Conservation (phyloP, 2,329 filamentous ascomycete genomes). For the Lachnellula subtilissima region DNA sequence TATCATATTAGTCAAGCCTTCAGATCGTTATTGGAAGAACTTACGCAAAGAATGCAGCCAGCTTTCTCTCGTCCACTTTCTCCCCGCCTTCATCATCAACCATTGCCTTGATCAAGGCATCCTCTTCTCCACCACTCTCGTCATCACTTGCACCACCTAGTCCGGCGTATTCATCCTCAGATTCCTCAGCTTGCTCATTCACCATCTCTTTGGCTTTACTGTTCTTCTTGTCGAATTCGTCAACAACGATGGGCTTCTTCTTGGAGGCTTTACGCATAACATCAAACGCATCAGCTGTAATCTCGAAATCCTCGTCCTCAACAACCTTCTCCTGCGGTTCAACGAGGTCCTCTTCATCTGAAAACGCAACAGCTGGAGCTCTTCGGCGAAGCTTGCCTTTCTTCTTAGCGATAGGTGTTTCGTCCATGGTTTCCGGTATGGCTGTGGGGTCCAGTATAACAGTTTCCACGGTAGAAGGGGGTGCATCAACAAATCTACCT, state of each 20-base stretch:
- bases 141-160: constrained; percentile 87
- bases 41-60: constrained; percentile 87
- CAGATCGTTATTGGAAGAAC: constrained; percentile 36
- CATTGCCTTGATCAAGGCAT: constrained; percentile 74
- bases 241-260: constrained; percentile 47
- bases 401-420: constrained; percentile 61
- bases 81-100: constrained; percentile 80
- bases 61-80: constrained; percentile 70
- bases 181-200: constrained; percentile 92
- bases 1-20: constrained; percentile 9
- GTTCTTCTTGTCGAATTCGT: constrained; percentile 74
- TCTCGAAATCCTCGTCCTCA: constrained; percentile 33
- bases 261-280: constrained; percentile 64
- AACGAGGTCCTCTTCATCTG: constrained; percentile 29
- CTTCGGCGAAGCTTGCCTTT: constrained; percentile 53
- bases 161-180: constrained; percentile 95
- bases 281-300: constrained; percentile 35
- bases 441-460: constrained; percentile 44
- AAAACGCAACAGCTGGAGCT: constrained; percentile 39
- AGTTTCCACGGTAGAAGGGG: constrained; percentile 67
- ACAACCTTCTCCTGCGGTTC: constrained; percentile 17
- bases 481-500: constrained; percentile 58
- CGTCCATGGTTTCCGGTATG: constrained; percentile 39
- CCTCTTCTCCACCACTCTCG: constrained; percentile 70
- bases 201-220: constrained; percentile 84